Conservation (phyloP, 176 grass and related monocot species). For the Luzula sylvatica region DNA sequence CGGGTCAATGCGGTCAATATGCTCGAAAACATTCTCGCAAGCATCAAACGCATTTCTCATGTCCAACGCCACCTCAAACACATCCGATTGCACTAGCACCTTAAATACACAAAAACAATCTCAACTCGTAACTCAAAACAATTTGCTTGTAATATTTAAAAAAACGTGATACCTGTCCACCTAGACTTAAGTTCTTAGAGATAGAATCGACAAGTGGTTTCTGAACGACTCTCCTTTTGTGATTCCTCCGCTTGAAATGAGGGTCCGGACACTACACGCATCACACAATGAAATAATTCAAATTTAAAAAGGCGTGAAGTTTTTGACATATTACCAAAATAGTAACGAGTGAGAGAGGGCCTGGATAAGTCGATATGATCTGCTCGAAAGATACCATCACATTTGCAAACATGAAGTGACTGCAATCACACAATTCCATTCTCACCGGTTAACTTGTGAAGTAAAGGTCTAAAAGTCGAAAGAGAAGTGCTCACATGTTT, state of each 20-base stretch:
- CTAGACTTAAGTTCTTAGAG: constrained; percentile 52
- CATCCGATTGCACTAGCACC: constrained; percentile 87
- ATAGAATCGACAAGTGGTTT: constrained; percentile 59
- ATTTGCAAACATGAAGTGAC: constrained; percentile 86
- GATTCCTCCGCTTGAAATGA: constrained; percentile 93
- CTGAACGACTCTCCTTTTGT: constrained; percentile 90
- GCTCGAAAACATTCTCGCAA: constrained; percentile 41
- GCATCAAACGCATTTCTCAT: constrained; percentile 80
- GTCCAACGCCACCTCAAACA: constrained; percentile 63
- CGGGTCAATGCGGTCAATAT: constrained; percentile 42
- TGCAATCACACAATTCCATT: no score
- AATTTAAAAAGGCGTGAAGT: background rate
- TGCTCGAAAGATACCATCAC: constrained; percentile 67
- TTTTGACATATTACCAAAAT: constrained; percentile 44
- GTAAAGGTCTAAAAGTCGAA: no score
- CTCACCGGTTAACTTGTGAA: no score
- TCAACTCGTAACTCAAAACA: background rate
- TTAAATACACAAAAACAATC: constrained; percentile 22
- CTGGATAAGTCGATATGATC: constrained; percentile 56
- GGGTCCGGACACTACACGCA: constrained; percentile 76
- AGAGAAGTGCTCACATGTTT: constrained; percentile 56
- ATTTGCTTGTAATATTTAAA: background rate
- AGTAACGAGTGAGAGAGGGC: constrained; percentile 64
- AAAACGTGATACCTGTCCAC: constrained; percentile 45
- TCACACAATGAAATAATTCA: constrained; percentile 6